Conservation (phyloP, 164 flowering plant genomes). For the Platanus orientalis region DNA sequence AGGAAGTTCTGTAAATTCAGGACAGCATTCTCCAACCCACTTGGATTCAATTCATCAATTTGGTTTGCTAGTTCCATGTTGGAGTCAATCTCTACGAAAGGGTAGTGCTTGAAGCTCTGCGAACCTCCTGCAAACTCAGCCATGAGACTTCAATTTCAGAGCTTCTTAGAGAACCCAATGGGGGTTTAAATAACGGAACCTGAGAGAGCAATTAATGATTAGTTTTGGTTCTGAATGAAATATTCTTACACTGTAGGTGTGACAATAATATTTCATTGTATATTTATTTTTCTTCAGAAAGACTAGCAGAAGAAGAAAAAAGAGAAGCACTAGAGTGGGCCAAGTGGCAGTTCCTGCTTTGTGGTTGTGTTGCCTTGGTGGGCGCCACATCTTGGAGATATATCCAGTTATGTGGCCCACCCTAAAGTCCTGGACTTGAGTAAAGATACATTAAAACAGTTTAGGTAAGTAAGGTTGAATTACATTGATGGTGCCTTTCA, state of each 20-base stretch:
- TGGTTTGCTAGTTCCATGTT: constrained; percentile 31
- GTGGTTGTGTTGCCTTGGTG: neutral
- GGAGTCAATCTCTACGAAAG: constrained; percentile 28
- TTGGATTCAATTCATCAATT: constrained; percentile 12
- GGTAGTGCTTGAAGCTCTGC: constrained; percentile 27
- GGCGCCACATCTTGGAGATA: neutral
- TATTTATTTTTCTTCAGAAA: no score
- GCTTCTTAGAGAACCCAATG: constrained; percentile 1
- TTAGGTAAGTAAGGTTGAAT: neutral
- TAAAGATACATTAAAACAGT: neutral
- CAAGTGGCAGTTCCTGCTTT: constrained; percentile 8
- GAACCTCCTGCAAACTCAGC: constrained; percentile 22
- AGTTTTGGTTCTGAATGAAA: neutral
- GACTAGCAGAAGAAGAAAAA: neutral
- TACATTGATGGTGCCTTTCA: neutral
- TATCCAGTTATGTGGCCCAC: constrained; percentile 6
- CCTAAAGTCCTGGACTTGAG: neutral
- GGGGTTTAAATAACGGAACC: constrained; percentile 13
- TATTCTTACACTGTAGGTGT: neutral
- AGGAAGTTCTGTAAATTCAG: constrained; percentile 16
- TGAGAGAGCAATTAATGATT: constrained; percentile 2
- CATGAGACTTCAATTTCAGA: constrained; percentile 17
- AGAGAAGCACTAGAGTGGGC: neutral
- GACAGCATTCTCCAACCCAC: constrained; percentile 16
- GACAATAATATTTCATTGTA: neutral